These are phyloP conservation scores for Nigrospora oryzae DNA, from an alignment of 2,329 filamentous ascomycete genomes.

Conservation along the genomic window DNA sequence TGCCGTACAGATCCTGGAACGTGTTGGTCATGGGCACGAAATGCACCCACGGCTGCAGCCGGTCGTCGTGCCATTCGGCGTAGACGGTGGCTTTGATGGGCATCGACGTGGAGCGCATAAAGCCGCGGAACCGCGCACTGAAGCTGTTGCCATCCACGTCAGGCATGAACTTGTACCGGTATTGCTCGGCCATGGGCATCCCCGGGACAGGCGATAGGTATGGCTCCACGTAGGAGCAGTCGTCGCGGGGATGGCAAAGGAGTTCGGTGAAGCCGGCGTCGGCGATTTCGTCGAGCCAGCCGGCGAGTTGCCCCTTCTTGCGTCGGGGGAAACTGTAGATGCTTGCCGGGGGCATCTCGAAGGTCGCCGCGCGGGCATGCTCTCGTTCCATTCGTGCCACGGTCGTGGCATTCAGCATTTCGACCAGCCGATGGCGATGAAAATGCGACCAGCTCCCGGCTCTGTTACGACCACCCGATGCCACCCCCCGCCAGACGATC, in stretches of 20 bases:
- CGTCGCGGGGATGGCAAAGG: slow-evolving; percentile 16
- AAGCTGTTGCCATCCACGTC: slow-evolving; percentile 53
- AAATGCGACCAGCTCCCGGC: slow-evolving; percentile 57
- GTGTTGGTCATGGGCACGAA: slow-evolving; percentile 54
- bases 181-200: slow-evolving; percentile 25
- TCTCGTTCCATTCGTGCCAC: slow-evolving; percentile 38
- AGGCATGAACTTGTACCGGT: slow-evolving; percentile 43
- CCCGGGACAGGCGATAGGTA: slow-evolving; percentile 10
- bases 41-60: slow-evolving; percentile 53
- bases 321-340: slow-evolving; percentile 33
- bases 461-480: slow-evolving; percentile 47
- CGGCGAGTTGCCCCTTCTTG: slow-evolving; percentile 15
- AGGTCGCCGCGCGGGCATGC: slow-evolving; percentile 32
- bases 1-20: slow-evolving; percentile 47
- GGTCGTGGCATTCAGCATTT: slow-evolving; percentile 58
- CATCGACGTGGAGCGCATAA: slow-evolving; percentile 45
- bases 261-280: slow-evolving; percentile 19
- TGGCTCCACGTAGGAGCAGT: slow-evolving; percentile 16
- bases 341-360: slow-evolving; percentile 32
- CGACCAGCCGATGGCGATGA: slow-evolving; percentile 62
- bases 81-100: slow-evolving; percentile 56
- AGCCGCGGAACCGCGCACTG: slow-evolving; percentile 39
- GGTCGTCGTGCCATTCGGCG: slow-evolving; percentile 55
- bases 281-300: slow-evolving; percentile 15
- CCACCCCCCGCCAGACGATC: slow-evolving; percentile 57